phyloP scores from a whole-genome alignment of 257 asterid species.

The Nicotiana paniculata region DNA sequence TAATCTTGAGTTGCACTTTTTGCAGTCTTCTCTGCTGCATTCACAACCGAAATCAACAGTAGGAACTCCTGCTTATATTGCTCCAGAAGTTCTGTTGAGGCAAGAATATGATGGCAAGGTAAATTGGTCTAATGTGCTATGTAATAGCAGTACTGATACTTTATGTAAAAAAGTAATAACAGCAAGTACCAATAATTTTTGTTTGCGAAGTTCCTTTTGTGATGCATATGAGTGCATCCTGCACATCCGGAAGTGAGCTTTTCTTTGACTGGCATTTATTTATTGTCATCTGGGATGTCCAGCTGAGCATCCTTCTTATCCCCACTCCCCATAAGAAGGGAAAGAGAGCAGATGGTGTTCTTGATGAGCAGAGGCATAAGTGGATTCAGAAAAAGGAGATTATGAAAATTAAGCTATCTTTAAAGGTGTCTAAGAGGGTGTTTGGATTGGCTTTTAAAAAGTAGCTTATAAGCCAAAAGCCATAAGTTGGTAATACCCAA shows the following conservation, averaged over 20 bases:
- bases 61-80: constrained; percentile 91
- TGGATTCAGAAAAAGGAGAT: neutral
- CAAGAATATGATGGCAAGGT: constrained; percentile 93
- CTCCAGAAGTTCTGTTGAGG: constrained; percentile 75
- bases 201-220: neutral
- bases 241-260: neutral
- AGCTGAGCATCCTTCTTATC: neutral
- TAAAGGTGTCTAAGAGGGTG: neutral
- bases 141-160: neutral
- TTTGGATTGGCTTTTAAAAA: too few species aligned
- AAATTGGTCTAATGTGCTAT: neutral
- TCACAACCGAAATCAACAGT: constrained; percentile 94
- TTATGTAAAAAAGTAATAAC: neutral
- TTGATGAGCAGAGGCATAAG: neutral
- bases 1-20: constrained; percentile 16
- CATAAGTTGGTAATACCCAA: too few species aligned
- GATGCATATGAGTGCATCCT: neutral
- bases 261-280: neutral
- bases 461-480: too few species aligned
- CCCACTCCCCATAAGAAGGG: neutral
- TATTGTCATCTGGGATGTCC: neutral
- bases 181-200: neutral
- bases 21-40: constrained; percentile 77
- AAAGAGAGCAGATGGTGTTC: neutral
- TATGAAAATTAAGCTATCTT: neutral